Evolutionary conservation across 2,329 filamentous ascomycete species (phyloP).

Genomic region (Zymoseptoria passerinii): DNA sequence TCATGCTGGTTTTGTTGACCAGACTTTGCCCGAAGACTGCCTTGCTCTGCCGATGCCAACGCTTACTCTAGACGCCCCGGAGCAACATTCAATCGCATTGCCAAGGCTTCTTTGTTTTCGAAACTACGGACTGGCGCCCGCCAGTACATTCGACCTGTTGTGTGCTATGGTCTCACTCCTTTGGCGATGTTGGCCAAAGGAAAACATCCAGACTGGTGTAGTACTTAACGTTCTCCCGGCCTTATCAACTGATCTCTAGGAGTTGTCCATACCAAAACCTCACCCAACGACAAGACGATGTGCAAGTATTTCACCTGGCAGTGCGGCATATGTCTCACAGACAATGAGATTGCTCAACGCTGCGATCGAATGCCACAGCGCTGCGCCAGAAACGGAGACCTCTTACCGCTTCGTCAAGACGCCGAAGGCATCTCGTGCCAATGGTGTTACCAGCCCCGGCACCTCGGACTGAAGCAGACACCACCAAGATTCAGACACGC

Average conservation of each 20-base stretch:
- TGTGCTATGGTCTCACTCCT: not conserved
- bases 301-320: conserved; percentile 10
- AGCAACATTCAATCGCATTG: not conserved
- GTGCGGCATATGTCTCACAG: conserved; percentile 3
- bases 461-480: not conserved
- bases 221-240: not conserved
- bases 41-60: not conserved
- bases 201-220: not conserved
- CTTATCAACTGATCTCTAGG: not conserved
- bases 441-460: not conserved
- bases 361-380: conserved; percentile 5
- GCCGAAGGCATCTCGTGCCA: conserved; percentile 11
- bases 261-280: not conserved
- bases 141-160: not conserved
- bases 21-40: not conserved
- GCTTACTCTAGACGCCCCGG: not conserved
- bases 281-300: conserved; percentile 1
- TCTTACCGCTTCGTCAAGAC: conserved; percentile 7
- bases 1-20: too few relatives aligned
- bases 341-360: conserved; percentile 9
- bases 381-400: conserved; percentile 6
- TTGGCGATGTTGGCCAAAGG: not conserved
- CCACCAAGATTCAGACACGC: not conserved
- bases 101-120: not conserved
- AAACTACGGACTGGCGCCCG: not conserved